Conservation (phyloP, 2,329 filamentous ascomycete genomes). For the Ophiostoma fasciatum region DNA sequence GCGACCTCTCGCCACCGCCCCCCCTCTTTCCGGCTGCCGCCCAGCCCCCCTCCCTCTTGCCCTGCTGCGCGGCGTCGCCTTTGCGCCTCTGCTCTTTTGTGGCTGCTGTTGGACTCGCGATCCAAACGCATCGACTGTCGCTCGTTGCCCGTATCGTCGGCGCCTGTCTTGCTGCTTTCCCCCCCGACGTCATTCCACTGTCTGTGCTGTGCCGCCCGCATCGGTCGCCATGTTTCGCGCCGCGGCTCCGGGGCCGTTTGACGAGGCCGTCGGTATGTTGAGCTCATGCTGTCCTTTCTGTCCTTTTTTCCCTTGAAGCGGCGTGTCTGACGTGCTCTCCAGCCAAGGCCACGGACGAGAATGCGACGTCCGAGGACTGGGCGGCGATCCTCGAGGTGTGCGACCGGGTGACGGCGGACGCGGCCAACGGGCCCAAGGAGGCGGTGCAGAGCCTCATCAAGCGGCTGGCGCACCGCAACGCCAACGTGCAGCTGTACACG, state of each 20-base stretch:
- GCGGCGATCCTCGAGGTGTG: slow-evolving; percentile 49
- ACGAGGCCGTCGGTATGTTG: slow-evolving; percentile 44
- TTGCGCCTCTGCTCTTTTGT: no score
- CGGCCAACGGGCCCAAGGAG: slow-evolving; percentile 54
- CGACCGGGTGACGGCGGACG: slow-evolving; percentile 40
- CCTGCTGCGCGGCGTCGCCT: no score
- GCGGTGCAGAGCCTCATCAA: slow-evolving; percentile 84
- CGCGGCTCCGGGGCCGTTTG: slow-evolving; percentile 41
- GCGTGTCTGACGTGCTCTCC: slow-evolving; percentile 2
- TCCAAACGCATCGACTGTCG: no score
- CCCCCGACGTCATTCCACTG: background rate
- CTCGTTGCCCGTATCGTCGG: no score
- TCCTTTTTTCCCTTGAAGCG: background rate
- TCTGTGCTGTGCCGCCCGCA: background rate
- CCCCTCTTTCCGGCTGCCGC: no score
- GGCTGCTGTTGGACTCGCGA: no score
- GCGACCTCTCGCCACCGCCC: no score
- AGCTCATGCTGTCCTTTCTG: background rate
- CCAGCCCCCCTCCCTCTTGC: no score
- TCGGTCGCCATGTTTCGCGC: slow-evolving; percentile 41
- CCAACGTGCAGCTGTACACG: slow-evolving; percentile 91
- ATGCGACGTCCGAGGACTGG: slow-evolving; percentile 73
- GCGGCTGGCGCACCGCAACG: slow-evolving; percentile 80
- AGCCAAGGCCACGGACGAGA: slow-evolving; percentile 87
- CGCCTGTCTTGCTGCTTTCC: no score